Evolutionary conservation across 768 basidiomycete genomes (phyloP).

Genomic region (Hortiboletus flavorubellus): DNA sequence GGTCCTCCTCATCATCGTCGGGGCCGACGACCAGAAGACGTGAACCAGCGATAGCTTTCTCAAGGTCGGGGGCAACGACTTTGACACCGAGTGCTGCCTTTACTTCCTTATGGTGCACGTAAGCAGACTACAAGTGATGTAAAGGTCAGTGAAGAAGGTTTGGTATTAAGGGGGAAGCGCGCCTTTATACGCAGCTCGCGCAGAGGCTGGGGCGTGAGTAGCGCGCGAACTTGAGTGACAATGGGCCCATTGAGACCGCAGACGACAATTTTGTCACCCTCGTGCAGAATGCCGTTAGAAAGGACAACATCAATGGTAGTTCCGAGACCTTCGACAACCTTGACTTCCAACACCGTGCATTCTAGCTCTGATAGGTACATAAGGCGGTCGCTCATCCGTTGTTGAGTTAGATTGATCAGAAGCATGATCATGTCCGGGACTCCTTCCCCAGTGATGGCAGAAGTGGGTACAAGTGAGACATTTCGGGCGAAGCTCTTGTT

Average conservation of each 20-base stretch:
- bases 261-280: constrained; percentile 92
- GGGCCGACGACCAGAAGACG: constrained; percentile 88
- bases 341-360: constrained; percentile 98
- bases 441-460: constrained; percentile 97
- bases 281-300: constrained; percentile 88
- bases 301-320: constrained; percentile 97
- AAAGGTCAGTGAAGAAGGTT: constrained; percentile 1
- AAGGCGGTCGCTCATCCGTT: constrained; percentile 93
- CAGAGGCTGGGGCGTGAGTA: constrained; percentile 94
- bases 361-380: constrained; percentile 98
- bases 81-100: constrained; percentile 97
- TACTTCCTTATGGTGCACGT: constrained; percentile 96
- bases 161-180: not conserved
- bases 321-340: constrained; percentile 96
- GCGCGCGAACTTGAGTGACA: constrained; percentile 88
- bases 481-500: constrained; percentile 94
- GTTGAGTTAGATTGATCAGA: constrained; percentile 93
- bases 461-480: constrained; percentile 96
- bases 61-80: constrained; percentile 89
- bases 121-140: constrained; percentile 62
- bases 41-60: constrained; percentile 97
- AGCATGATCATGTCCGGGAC: constrained; percentile 99
- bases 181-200: constrained; percentile 96
- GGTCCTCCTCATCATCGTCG: constrained; percentile 94
- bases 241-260: constrained; percentile 98